These are phyloP conservation scores for Chenopodium album DNA, from an alignment of 148 eudicot genomes.

Conservation along the genomic window DNA sequence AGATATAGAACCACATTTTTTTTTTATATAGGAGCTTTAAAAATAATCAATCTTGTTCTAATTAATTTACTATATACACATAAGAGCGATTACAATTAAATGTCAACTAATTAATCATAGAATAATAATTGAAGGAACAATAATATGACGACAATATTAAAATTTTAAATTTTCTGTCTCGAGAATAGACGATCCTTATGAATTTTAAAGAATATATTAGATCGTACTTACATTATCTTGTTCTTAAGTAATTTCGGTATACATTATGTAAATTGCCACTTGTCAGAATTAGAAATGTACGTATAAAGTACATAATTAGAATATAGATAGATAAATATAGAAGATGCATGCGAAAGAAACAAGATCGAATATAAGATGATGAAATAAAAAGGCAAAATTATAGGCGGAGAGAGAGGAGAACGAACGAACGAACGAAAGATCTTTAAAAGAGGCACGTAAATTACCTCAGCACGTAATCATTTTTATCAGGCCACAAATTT, in stretches of 20 bases:
- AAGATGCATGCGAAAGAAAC: not conserved
- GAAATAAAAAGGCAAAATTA: conserved; percentile 9
- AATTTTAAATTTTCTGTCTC: too few species aligned
- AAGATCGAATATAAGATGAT: not conserved
- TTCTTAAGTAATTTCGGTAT: not conserved
- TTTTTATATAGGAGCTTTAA: too few species aligned
- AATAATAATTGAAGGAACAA: too few species aligned
- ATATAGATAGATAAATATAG: not conserved
- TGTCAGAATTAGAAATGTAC: too few species aligned
- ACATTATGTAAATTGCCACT: not conserved
- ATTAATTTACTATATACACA: too few species aligned
- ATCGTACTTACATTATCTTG: too few species aligned
- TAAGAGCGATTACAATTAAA: too few species aligned
- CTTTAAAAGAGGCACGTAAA: conserved; percentile 15
- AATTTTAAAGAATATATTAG: too few species aligned
- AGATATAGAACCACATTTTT: too few species aligned
- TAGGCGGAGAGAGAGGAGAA: conserved; percentile 11
- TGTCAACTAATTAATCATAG: too few species aligned
- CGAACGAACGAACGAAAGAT: not conserved
- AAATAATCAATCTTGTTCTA: too few species aligned
- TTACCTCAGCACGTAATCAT: conserved; percentile 23
- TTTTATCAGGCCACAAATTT: not conserved
- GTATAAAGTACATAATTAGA: not conserved
- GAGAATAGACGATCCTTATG: not conserved
- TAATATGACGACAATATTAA: too few species aligned